Evolutionary conservation across 139 green algal species (phyloP), one percentile per base, ranked within the genome.

Genomic region (Mesotaenium endlicherianum): DNA sequence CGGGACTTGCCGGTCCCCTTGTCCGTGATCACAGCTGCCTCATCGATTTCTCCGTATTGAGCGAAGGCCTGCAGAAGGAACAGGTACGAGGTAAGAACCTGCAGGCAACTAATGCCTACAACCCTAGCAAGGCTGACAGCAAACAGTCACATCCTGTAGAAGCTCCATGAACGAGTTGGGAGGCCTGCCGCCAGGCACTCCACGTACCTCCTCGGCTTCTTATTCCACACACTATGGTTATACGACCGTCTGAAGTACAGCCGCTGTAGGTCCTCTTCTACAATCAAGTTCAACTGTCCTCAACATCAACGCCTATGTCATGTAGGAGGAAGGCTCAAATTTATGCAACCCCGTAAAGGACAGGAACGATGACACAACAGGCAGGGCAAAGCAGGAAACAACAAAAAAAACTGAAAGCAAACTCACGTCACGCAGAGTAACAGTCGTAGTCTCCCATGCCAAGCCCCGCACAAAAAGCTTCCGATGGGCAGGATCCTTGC

Each of bases 391-490:
- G 14, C n/a, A 6, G 3, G 69, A 3, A 3, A 55, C 71, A 68
- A 36, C 2, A 30, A 20, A 30, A 42, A 68, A 2, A 68, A 60
- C 11, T 26, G 11, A 50, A 43, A 70, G 75, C 50, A 44, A 39
- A 70, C 79, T 86, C 44, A 86, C 79, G 30, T 81, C 45, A 16
- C 30, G 75, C 45, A 87, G 75, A 6, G 75, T 70, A 38, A 83
- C 75, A 39, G 81, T 77, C 0, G 81, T 87, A 0, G 81, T 87
- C 75, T 87, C 81, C 81, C 81, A 87, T 49, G 81, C 75, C 26
- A 87, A 39, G 31, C 81, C 81, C 36, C 81, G 81, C 75, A 87
- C 81, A 79, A 87, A 87, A 1, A 87, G 81, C 75, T 87, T 87
- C 34, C 81, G 81, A 82, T 86, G 41, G 14, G 81, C 81, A 53